phyloP scores from a whole-genome alignment of 202 grass and related monocot species.

The Schoenoplectus tabernaemontani region DNA sequence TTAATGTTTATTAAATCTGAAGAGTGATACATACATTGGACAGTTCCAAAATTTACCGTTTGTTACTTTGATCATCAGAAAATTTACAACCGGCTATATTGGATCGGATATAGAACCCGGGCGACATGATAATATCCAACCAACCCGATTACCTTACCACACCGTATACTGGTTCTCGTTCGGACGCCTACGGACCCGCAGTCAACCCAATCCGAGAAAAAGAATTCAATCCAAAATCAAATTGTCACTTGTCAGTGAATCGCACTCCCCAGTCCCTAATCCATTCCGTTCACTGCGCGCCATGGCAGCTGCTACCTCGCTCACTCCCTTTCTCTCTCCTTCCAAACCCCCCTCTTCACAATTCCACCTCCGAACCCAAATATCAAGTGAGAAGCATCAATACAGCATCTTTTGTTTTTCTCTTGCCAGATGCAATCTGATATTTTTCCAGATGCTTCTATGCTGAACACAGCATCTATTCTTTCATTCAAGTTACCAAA shows the following conservation, averaged over 20 bases:
- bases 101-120: no score
- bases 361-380: background rate
- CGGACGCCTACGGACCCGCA: no score
- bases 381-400: background rate
- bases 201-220: background rate
- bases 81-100: background rate
- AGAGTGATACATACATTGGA: no score
- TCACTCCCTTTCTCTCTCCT: constrained; percentile 40
- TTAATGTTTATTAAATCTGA: no score
- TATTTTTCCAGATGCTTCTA: background rate
- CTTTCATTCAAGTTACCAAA: background rate
- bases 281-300: background rate
- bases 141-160: background rate
- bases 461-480: background rate
- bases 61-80: no score
- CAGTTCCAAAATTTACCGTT: no score
- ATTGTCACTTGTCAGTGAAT: background rate
- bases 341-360: background rate
- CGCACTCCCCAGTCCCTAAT: no score
- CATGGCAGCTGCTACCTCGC: constrained; percentile 44
- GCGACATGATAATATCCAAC: no score
- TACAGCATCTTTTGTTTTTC: background rate
- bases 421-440: background rate
- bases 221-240: background rate
- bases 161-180: no score